Evolutionary conservation across 116 monocot genomes (phyloP).

Genomic region (Thalassia testudinum): DNA sequence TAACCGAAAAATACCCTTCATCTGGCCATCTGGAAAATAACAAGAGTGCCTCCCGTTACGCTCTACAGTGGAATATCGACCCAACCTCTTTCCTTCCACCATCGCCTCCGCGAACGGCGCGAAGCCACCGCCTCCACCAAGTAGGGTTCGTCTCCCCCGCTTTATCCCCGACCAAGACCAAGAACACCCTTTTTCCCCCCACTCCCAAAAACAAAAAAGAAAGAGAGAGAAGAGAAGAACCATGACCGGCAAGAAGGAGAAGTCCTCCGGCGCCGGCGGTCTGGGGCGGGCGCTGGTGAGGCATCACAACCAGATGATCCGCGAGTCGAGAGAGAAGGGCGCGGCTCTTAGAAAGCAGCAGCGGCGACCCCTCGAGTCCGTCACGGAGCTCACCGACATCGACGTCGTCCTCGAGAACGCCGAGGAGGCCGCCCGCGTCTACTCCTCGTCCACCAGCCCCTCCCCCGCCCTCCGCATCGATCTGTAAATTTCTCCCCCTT

Average conservation of each 20-base stretch:
- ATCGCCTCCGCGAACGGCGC: too few species aligned
- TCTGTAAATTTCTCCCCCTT: not conserved
- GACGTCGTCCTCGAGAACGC: constrained; percentile 71
- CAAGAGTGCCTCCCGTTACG: too few species aligned
- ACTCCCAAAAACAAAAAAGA: too few species aligned
- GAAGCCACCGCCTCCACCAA: too few species aligned
- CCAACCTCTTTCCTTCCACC: too few species aligned
- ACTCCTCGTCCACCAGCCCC: constrained; percentile 4
- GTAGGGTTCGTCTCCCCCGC: too few species aligned
- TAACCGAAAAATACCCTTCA: too few species aligned
- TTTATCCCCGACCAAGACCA: too few species aligned
- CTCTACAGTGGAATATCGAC: too few species aligned
- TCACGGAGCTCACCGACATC: constrained; percentile 79
- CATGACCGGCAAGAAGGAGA: constrained; percentile 42
- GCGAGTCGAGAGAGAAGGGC: constrained; percentile 57
- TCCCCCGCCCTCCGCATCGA: constrained; percentile 5
- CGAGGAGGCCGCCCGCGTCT: constrained; percentile 30
- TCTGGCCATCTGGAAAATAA: too few species aligned
- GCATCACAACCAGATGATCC: constrained; percentile 71
- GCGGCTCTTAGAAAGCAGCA: constrained; percentile 23
- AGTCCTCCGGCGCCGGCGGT: constrained; percentile 9
- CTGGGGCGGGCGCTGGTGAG: constrained; percentile 67
- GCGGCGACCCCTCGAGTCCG: constrained; percentile 44
- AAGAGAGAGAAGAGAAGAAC: too few species aligned
- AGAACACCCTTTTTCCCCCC: too few species aligned